Base-by-base conservation (phyloP, 805 yeast species). In the Suhomyces pyralidae region DNA sequence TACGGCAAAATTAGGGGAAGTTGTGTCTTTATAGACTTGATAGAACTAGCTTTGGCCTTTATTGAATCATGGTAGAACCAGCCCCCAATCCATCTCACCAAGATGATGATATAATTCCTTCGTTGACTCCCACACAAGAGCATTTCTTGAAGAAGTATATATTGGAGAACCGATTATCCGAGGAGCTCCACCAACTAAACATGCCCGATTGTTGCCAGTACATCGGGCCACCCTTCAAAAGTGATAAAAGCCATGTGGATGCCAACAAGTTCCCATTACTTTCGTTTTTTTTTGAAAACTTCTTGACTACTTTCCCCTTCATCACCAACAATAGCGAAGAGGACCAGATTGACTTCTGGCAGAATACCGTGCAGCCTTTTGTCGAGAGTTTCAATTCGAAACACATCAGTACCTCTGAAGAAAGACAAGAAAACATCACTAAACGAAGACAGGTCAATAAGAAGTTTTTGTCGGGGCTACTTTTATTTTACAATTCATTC, bases 141-240 rank as follows among this genome's bases (percentile, higher is more conserved):
- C 97, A 93, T 63, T 88, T 87, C 66, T 77, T 94, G 50, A 93
- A 93, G 68, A 83, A 96, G 61, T 92, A 89, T 68, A 76, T 93
- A 15, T 71, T 93, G 25, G 79, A 81, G 55, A 73, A 79, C 10
- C 81, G 88, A 62, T 69, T 91, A 30, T 76, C 78, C 10, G 63
- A 76, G 5, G 99, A 93, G 66, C 73, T 90, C 42, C 80, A 74
- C 26, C 66, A 66, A 20, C 68, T 91, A 40, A 80, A 84, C 55
- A 82, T 83, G 54, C 81, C 83, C 30, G 71, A 80, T 17, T 85
- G 91, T 10, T 73, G 93, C 40, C 75, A 87, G 40, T 70, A 79
- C 48, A 79, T 93, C 59, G 97, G 97, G 0, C 78, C 79, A 19
- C 98, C 98, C 1, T 93, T 93, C 66, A 67, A 76, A 32, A 66